Evolutionary conservation across 106 monocot species (phyloP).

Genomic region (Dendrobium huoshanense): DNA sequence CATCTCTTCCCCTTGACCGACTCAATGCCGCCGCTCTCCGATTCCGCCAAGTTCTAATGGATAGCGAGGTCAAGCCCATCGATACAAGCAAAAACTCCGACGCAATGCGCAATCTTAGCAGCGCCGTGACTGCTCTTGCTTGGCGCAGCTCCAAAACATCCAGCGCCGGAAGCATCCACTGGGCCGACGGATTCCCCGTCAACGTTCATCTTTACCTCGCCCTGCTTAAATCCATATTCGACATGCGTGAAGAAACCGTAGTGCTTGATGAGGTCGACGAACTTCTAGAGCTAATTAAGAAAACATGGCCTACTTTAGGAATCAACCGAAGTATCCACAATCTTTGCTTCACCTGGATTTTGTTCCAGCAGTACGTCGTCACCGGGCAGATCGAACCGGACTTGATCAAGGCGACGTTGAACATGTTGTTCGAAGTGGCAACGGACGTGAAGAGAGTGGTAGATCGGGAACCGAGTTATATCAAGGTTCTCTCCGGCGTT

Average conservation of each 20-base stretch:
- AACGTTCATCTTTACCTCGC: slow-evolving; percentile 52
- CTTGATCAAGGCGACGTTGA: slow-evolving; percentile 31
- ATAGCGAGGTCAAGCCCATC: slow-evolving; percentile 28
- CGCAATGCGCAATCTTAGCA: slow-evolving; percentile 28
- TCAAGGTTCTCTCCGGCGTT: slow-evolving; percentile 23
- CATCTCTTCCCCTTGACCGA: slow-evolving; percentile 29
- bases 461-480: slow-evolving; percentile 29
- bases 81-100: slow-evolving; percentile 54
- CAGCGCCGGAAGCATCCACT: slow-evolving; percentile 34
- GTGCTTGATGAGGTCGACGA: slow-evolving; percentile 65
- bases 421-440: slow-evolving; percentile 30
- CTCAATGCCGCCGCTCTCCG: slow-evolving; percentile 27
- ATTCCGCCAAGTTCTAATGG: slow-evolving; percentile 27
- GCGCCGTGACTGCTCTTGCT: slow-evolving; percentile 25
- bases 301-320: slow-evolving; percentile 45
- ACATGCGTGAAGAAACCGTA: slow-evolving; percentile 42
- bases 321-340: slow-evolving; percentile 51
- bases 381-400: slow-evolving; percentile 44
- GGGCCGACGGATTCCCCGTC: slow-evolving; percentile 55
- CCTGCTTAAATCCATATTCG: slow-evolving; percentile 51
- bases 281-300: slow-evolving; percentile 49
- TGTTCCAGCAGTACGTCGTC: slow-evolving; percentile 52
- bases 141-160: slow-evolving; percentile 21
- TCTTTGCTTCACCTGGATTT: slow-evolving; percentile 49
- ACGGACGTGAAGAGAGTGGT: slow-evolving; percentile 22